Base-by-base conservation (phyloP, 2,329 filamentous ascomycete species). In the Fusarium sp. region DNA sequence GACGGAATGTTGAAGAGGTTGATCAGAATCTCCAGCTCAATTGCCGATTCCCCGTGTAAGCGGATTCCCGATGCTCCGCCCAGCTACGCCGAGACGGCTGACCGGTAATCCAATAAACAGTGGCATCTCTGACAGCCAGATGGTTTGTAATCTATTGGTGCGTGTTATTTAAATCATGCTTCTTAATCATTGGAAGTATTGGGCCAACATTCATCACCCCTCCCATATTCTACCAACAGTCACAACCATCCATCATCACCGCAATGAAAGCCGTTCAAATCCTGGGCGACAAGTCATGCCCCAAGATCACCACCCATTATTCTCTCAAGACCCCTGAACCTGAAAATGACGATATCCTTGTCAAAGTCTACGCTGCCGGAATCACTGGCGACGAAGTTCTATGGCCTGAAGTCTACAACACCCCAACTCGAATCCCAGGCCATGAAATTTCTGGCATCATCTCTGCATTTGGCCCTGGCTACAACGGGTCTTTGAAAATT, bases 181-280 rank as follows among this genome's bases (percentile, higher is more conserved):
- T 29, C 5, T 29, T 7, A 18, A n/a, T 7, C 6, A 29, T 27
- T n/a, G 16, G 1, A 5, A 27, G 6, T 5, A 52, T 29, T 10
- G 16, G 9, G 24, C 18, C 48, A 29, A 6, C 45, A 29, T 29
- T 13, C 10, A 52, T 52, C 24, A 31, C 31, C 5, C 18, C 6
- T 52, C 9, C 18, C 18, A 52, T 5, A 52, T 52, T 31, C 24
- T n/a, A 22, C 13, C 9, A 22, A 20, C 8, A 29, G 24, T 5
- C 5, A 59, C 10, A 16, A 18, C 1, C 18, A 59, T 6, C 33
- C 16, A 16, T 2, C 11, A 5, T 37, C 31, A 33, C 10, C 27
- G 71, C n/a, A 14, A 83, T 84, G 82, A 82, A 79, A 48, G 81
- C 81, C 9, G 69, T 83, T 18, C 79, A 82, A 45, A 69, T 84